Conservation (phyloP, 805 yeast species). For the Starmerella etchellsii region DNA sequence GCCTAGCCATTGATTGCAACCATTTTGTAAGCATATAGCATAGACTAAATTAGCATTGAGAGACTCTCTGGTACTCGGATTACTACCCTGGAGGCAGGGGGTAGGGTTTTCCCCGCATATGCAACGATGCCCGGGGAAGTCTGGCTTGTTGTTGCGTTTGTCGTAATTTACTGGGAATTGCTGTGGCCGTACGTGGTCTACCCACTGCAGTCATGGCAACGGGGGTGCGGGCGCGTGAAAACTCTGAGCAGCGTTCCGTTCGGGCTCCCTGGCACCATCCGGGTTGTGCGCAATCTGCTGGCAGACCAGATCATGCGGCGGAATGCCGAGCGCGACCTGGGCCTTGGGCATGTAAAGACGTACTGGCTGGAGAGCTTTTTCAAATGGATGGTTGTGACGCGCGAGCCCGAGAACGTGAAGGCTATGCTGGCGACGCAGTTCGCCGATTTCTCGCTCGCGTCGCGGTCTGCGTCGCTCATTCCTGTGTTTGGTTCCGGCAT, state of each 20-base stretch:
- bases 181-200: conserved; percentile 4
- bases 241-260: conserved; percentile 1
- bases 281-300: not conserved
- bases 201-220: conserved; percentile 2
- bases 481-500: conserved; percentile 29
- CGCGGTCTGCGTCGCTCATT: conserved; percentile 21
- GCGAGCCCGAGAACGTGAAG: conserved; percentile 25
- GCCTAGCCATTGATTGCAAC: too few relatives aligned
- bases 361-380: conserved; percentile 3
- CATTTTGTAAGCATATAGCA: too few relatives aligned
- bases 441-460: conserved; percentile 25
- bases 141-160: not conserved
- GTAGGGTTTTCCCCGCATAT: too few relatives aligned
- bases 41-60: too few relatives aligned
- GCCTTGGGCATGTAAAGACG: not conserved
- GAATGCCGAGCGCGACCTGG: not conserved
- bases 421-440: conserved; percentile 24
- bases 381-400: conserved; percentile 14
- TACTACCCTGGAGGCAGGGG: too few relatives aligned
- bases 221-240: not conserved
- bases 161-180: conserved; percentile 5
- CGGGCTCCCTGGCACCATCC: conserved; percentile 5
- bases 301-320: not conserved
- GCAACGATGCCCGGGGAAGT: not conserved
- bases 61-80: too few relatives aligned